These are phyloP conservation scores for Aspergillus sojae DNA, from an alignment of 2,329 filamentous ascomycete species.

Conservation along the genomic window DNA sequence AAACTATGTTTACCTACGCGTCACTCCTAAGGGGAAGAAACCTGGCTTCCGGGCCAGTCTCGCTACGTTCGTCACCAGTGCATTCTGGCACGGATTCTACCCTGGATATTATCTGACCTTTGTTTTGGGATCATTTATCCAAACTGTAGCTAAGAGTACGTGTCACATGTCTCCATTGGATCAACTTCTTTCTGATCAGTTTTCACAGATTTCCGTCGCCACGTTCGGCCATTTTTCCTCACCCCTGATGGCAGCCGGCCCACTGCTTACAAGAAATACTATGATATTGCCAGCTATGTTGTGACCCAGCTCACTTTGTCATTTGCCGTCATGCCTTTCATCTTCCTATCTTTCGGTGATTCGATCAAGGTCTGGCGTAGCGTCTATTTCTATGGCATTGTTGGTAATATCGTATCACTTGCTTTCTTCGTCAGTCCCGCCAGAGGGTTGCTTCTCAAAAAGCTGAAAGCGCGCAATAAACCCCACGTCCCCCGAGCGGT, in stretches of 20 bases:
- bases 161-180: constrained; percentile 23
- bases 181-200: constrained; percentile 21
- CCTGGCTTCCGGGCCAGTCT: constrained; percentile 93
- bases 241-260: constrained; percentile 72
- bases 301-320: constrained; percentile 80
- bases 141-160: constrained; percentile 92
- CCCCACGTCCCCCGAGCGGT: constrained; percentile 47
- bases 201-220: constrained; percentile 76
- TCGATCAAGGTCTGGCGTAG: constrained; percentile 78
- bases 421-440: constrained; percentile 79
- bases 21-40: constrained; percentile 93
- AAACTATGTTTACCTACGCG: constrained; percentile 93
- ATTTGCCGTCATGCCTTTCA: constrained; percentile 82
- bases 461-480: constrained; percentile 60
- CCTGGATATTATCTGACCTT: constrained; percentile 95
- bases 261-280: constrained; percentile 75
- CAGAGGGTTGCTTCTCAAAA: constrained; percentile 62
- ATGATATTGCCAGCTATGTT: constrained; percentile 76
- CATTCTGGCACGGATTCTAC: constrained; percentile 98
- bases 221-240: constrained; percentile 90
- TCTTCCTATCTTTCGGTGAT: constrained; percentile 72
- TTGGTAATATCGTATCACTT: constrained; percentile 67
- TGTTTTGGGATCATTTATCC: constrained; percentile 83
- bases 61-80: constrained; percentile 91
- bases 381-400: constrained; percentile 84